A percentile compares a stretch with the other conserved stretches of the same genome.
These are phyloP conservation scores for Kalmanozyma brasiliensis DNA, from an alignment of 1,284 basidiomycete genomes.

Conservation along the genomic window DNA sequence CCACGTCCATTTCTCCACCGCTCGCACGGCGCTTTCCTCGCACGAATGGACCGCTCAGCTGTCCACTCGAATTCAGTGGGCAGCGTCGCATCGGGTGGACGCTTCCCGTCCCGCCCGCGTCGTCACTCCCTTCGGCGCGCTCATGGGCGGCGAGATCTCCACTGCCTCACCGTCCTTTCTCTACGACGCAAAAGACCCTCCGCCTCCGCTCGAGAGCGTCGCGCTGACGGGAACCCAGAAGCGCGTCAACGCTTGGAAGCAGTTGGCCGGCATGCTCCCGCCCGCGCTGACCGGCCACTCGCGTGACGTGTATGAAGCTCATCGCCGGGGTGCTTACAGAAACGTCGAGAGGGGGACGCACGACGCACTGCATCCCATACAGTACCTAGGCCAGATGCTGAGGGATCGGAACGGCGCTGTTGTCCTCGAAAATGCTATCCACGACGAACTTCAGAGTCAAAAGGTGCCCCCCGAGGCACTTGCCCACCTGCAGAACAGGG, in stretches of 20 bases:
- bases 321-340: neutral
- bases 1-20: neutral
- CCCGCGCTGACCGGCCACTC: constrained; percentile 11
- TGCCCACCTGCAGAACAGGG: neutral
- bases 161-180: neutral
- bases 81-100: constrained; percentile 1
- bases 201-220: neutral
- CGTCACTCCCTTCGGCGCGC: constrained; percentile 3
- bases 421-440: constrained; percentile 19
- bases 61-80: constrained; percentile 3
- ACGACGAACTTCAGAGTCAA: neutral
- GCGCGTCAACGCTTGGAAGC: constrained; percentile 8
- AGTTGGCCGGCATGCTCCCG: constrained; percentile 3
- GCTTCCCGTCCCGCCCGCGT: neutral
- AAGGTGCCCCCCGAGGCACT: constrained; percentile 2
- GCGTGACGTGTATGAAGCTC: neutral
- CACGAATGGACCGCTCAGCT: constrained; percentile 4
- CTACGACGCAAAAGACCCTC: constrained; percentile 4
- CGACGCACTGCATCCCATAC: constrained; percentile 21
- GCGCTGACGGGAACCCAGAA: neutral
- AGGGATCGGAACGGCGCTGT: constrained; percentile 6
- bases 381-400: constrained; percentile 20
- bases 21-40: neutral
- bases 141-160: neutral
- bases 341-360: neutral